Percentiles rank a stretch among this genome's conserved stretches.
Evolutionary conservation across 371 early-diverging fungal genomes (phyloP).

Genomic region (Aphelidium insulamus): DNA sequence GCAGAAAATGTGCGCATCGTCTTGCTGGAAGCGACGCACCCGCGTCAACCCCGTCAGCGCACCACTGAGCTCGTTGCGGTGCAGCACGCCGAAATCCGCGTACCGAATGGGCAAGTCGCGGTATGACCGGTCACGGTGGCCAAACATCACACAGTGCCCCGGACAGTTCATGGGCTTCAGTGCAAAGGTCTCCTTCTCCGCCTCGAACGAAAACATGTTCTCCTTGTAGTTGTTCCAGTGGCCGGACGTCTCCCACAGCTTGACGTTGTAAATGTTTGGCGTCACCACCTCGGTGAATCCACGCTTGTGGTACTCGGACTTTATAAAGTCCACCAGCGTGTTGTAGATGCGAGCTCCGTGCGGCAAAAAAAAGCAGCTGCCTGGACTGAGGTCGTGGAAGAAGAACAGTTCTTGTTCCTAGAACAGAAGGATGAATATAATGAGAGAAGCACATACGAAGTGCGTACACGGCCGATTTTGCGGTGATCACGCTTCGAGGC

Average conservation of each 20-base stretch:
- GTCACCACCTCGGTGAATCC: slow-evolving; percentile 89
- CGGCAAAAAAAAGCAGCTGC: slow-evolving; percentile 91
- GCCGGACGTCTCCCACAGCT: slow-evolving; percentile 95
- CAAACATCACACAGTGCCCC: slow-evolving; percentile 97
- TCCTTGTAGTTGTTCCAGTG: slow-evolving; percentile 98
- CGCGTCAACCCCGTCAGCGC: slow-evolving; percentile 94
- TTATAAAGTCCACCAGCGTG: slow-evolving; percentile 67
- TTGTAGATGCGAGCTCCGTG: slow-evolving; percentile 94
- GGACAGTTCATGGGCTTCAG: slow-evolving; percentile 99
- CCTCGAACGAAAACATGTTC: slow-evolving; percentile 75
- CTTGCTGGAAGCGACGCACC: slow-evolving; percentile 98
- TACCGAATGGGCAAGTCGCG: slow-evolving; percentile 92
- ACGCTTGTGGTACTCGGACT: slow-evolving; percentile 43
- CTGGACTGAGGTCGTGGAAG: slow-evolving; percentile 91
- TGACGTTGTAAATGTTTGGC: slow-evolving; percentile 87
- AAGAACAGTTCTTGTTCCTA: slow-evolving; percentile 90
- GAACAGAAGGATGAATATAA: background rate
- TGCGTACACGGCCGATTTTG: slow-evolving; percentile 50
- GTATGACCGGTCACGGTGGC: slow-evolving; percentile 71
- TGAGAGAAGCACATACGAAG: background rate
- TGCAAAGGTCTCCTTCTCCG: slow-evolving; percentile 64
- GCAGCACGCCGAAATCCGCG: slow-evolving; percentile 98
- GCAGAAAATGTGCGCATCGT: slow-evolving; percentile 99
- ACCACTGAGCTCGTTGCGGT: slow-evolving; percentile 96
- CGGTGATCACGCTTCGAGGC: slow-evolving; percentile 97